Evolutionary conservation across 768 basidiomycete species (phyloP), one percentile per base, ranked within the genome.

Genomic region (Clitopilus hobsonii): DNA sequence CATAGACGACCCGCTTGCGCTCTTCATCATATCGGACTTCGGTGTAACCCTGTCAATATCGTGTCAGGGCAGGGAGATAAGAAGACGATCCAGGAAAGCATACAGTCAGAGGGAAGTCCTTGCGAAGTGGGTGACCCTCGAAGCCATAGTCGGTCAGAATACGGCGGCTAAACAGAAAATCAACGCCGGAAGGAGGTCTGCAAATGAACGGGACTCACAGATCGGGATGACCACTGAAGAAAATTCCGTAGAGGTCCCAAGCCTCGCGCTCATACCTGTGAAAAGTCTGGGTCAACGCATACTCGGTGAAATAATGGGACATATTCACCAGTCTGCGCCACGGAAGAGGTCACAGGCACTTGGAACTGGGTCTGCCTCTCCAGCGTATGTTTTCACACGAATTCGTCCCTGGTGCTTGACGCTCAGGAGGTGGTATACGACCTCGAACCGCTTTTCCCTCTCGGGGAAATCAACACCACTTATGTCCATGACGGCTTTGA

Each of bases 61-160:
- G 13, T 52, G 55, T 56, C 28, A 47, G 36, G 11, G 28, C n/a
- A 18, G 10, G 48, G 49, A 23, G 38, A 48, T 24, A 36, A 24
- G 32, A 14, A 41, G 49, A 36, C 45, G 13, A 20, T 8, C n/a
- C 2, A 23, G 2, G 1, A 25, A 47, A 22, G 74, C 86, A 62
- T 67, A 94, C 95, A 7, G 94, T 97, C 62, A 99, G 72, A 27
- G 97, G 97, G 82, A 98, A 99, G 68, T 99, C 97, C 70, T 99
- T 99, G 59, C 97, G 85, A 47, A 99, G 72, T 8, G 97, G 97
- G 67, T 99, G 94, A 20, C 97, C 97, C 72, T 98, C 95, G 64
- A 98, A 97, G 54, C 92, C 97, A 70, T 99, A 99, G 70, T 99
- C 97, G 38, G 97, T 99, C 64, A 99, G 78, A 70, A 99, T 94